Percentiles rank a stretch among this genome's conserved stretches.
Conservation (phyloP, 2,329 filamentous ascomycete genomes). For the Biscogniauxia sp. region DNA sequence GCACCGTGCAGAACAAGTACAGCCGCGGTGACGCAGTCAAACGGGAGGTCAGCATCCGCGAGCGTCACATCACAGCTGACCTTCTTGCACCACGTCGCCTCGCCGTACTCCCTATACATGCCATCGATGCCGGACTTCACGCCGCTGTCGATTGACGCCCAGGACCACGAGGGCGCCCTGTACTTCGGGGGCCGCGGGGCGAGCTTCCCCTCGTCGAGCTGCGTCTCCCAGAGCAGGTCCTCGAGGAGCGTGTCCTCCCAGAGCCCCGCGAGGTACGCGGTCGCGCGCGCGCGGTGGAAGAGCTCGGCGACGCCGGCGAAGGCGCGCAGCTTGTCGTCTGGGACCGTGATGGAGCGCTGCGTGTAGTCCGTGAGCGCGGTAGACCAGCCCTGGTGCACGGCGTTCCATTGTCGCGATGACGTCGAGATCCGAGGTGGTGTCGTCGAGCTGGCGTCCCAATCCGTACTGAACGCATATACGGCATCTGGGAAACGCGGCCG, state of each 20-base stretch:
- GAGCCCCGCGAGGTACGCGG: neutral
- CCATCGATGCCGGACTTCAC: neutral
- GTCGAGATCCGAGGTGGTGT: no score
- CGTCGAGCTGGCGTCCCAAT: no score
- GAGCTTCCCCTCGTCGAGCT: neutral
- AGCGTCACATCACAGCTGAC: no score
- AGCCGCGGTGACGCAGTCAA: no score
- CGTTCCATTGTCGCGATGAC: no score
- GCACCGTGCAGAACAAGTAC: no score
- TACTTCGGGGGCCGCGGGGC: neutral
- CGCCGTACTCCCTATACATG: neutral
- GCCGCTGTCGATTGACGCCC: neutral
- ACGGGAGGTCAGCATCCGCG: no score
- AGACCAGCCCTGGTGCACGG: no score
- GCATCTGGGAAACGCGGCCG: neutral
- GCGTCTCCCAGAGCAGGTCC: neutral
- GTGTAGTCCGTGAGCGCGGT: no score
- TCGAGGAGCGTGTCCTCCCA: neutral
- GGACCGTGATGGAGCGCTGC: neutral
- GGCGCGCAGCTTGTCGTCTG: neutral
- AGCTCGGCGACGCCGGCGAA: neutral
- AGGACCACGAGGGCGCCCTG: constrained; percentile 1
- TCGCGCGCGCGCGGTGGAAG: neutral
- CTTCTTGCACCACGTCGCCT: neutral
- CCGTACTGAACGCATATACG: neutral